Base-by-base conservation (phyloP, 2,329 filamentous ascomycete species). In the Colletotrichum filicis region DNA sequence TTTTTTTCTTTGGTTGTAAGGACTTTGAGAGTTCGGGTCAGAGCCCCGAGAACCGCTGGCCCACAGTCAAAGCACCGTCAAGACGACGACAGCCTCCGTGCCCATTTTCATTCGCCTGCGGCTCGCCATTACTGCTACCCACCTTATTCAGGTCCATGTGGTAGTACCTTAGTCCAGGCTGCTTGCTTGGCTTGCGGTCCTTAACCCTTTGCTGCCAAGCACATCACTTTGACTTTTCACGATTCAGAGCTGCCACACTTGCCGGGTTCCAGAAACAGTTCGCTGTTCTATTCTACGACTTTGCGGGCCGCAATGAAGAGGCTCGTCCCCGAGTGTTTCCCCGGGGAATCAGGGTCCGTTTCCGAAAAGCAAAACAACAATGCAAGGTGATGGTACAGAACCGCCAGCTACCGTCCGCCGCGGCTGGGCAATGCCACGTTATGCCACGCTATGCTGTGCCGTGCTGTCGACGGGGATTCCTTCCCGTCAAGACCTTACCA, bases 371-470 rank as follows among this genome's bases (percentile, higher is more conserved):
- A 68, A 64, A 69, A 60, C 59, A 42, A 61, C 66, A 73, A 61
- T 73, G 70, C 66, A 73, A 65, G 24, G 32, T 70, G 66, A 73
- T 73, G 70, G 66, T 73, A 70, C 70, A 73, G 59, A 35, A 61
- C 66, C 66, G 58, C 56, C 56, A 59, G 49, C 46, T 61, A 53
- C 58, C 65, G 30, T 53, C 49, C 58, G 53, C 52, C 69, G 59
- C 66, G 46, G 66, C 66, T 26, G 28, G 22, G 22, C 66, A 58
- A 35, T 65, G 22, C 24, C 46, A 66, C 30, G 32, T 59, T 66
- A 22, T 68, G 52, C 66, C 62, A 65, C 49, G 49, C 32, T 53
- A 37, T 58, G 6, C 63, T 11, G 26, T 58, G 35, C 49, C 30
- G 46, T 53, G 46, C n/a, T 16, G 37, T 42, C 24, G 55, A 57